Evolutionary conservation across 1,284 basidiomycete genomes (phyloP).

Genomic region (Phlebopus sp.): DNA sequence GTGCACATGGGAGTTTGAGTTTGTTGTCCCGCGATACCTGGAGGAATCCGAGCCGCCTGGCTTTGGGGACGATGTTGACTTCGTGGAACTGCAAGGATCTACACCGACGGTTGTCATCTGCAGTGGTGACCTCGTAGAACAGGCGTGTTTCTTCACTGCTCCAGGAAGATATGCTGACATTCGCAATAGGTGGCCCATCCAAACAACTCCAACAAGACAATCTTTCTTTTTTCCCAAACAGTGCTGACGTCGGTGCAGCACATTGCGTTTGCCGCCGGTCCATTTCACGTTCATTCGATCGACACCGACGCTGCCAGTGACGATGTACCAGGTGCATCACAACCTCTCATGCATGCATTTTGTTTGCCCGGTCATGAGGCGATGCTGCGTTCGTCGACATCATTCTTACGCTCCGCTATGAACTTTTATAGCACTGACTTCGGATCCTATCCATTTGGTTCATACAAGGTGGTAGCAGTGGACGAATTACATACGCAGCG

Average conservation of each 20-base stretch:
- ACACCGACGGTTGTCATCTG: slow-evolving; percentile 85
- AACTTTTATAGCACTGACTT: slow-evolving; percentile 90
- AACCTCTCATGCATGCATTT: slow-evolving; percentile 90
- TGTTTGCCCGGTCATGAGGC: slow-evolving; percentile 87
- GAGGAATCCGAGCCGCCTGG: slow-evolving; percentile 59
- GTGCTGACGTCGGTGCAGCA: slow-evolving; percentile 93
- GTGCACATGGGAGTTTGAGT: slow-evolving; percentile 98
- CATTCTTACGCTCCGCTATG: slow-evolving; percentile 86
- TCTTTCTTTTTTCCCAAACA: slow-evolving; percentile 91
- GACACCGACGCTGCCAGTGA: slow-evolving; percentile 61
- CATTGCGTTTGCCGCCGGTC: slow-evolving; percentile 93
- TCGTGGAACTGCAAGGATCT: slow-evolving; percentile 49
- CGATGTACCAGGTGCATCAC: slow-evolving; percentile 60
- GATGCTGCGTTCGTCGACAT: slow-evolving; percentile 65
- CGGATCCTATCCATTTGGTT: slow-evolving; percentile 95
- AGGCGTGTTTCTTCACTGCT: slow-evolving; percentile 49
- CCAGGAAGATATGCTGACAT: slow-evolving; percentile 16
- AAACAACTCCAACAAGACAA: slow-evolving; percentile 89
- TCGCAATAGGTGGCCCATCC: slow-evolving; percentile 81
- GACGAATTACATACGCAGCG: slow-evolving; percentile 80
- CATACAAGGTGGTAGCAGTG: slow-evolving; percentile 95
- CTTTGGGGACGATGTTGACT: slow-evolving; percentile 50
- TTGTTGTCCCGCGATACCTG: slow-evolving; percentile 87
- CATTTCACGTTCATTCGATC: slow-evolving; percentile 82
- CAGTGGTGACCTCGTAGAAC: slow-evolving; percentile 92